Percentiles rank a stretch among this genome's conserved stretches.
These are phyloP conservation scores for Syncephalastrum monosporum DNA, from an alignment of 371 early-diverging fungal genomes.

Conservation along the genomic window DNA sequence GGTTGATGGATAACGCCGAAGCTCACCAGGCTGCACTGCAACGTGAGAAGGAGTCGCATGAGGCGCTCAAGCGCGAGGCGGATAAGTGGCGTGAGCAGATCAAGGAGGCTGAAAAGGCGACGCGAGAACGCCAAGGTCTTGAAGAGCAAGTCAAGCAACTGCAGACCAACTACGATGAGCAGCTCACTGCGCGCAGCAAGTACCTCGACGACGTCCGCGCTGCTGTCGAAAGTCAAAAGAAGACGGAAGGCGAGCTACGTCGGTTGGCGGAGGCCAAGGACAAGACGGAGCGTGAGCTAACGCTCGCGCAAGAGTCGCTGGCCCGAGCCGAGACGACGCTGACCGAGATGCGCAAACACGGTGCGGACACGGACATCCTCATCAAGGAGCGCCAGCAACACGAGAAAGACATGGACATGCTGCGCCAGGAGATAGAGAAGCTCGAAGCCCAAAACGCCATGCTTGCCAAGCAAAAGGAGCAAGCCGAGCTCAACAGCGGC, in stretches of 20 bases:
- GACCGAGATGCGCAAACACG: conserved; percentile 18
- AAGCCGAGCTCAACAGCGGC: conserved; percentile 36
- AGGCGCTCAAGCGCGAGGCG: conserved; percentile 32
- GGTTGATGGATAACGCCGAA: conserved; percentile 48
- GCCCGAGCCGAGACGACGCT: conserved; percentile 19
- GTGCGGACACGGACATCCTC: conserved; percentile 26
- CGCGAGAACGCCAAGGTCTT: conserved; percentile 32
- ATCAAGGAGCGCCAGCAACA: conserved; percentile 31
- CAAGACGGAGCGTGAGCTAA: conserved; percentile 36
- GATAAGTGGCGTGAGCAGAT: conserved; percentile 34
- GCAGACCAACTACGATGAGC: conserved; percentile 37
- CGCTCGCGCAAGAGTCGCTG: conserved; percentile 20
- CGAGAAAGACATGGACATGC: conserved; percentile 27
- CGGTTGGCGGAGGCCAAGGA: conserved; percentile 41
- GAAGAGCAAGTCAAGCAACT: conserved; percentile 35
- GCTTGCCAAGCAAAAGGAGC: conserved; percentile 48
- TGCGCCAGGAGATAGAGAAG: conserved; percentile 35
- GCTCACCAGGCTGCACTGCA: conserved; percentile 30
- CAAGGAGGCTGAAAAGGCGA: conserved; percentile 42
- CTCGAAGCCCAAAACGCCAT: conserved; percentile 40
- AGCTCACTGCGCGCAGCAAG: conserved; percentile 31
- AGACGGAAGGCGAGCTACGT: conserved; percentile 43
- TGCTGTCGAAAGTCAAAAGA: conserved; percentile 45
- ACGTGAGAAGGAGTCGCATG: conserved; percentile 30
- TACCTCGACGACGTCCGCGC: conserved; percentile 36